These are phyloP conservation scores for Sarcocystis neurona DNA, from an alignment of 169 alveolate genomes.

Conservation along the genomic window DNA sequence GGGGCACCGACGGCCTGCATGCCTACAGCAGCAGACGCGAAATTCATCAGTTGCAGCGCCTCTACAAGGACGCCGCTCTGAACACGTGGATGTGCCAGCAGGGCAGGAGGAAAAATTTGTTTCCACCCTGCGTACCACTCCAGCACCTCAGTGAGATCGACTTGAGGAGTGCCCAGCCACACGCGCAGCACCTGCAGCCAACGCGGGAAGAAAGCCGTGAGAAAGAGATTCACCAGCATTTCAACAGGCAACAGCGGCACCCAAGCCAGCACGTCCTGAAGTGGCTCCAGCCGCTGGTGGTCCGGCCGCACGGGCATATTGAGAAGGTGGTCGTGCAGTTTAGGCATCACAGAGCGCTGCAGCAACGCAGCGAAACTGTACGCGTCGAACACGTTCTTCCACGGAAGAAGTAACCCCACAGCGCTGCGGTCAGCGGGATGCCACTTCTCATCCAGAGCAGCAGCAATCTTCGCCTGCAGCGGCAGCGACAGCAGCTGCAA, in stretches of 20 bases:
- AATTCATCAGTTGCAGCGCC: slow-evolving; percentile 44
- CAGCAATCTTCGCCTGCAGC: slow-evolving; percentile 44
- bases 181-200: slow-evolving; percentile 53
- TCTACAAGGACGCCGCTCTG: slow-evolving; percentile 35
- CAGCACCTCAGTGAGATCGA: slow-evolving; percentile 36
- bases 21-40: slow-evolving; percentile 33
- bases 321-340: slow-evolving; percentile 53
- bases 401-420: slow-evolving; percentile 60
- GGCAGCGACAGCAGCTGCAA: slow-evolving; percentile 59
- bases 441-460: slow-evolving; percentile 53
- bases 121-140: slow-evolving; percentile 63
- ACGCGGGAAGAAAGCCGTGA: slow-evolving; percentile 34
- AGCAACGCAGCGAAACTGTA: slow-evolving; percentile 44
- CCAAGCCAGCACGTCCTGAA: slow-evolving; percentile 67
- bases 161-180: slow-evolving; percentile 49
- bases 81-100: slow-evolving; percentile 36
- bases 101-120: slow-evolving; percentile 38
- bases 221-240: slow-evolving; percentile 35
- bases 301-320: slow-evolving; percentile 56
- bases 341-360: slow-evolving; percentile 65
- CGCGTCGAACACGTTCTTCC: slow-evolving; percentile 63
- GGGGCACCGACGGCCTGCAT: neutral
- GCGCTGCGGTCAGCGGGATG: slow-evolving; percentile 65
- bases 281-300: slow-evolving; percentile 25
- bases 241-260: slow-evolving; percentile 60